Evolutionary conservation across 805 yeast species (phyloP), one percentile per base, ranked within the genome.

Genomic region (Kluyveromyces nonfermentans): DNA sequence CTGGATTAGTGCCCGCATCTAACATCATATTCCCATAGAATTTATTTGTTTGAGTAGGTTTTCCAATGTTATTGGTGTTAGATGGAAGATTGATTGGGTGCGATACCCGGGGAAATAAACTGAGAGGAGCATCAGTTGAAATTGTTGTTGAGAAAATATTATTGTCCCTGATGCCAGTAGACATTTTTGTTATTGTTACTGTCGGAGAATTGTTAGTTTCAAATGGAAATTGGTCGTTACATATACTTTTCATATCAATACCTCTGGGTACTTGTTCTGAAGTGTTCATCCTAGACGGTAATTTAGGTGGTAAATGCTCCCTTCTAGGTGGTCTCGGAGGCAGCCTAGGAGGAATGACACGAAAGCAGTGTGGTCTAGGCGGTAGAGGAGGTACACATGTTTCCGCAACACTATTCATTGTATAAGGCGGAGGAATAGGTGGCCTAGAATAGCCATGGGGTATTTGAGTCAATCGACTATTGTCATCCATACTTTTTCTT

Each of bases 1-100:
- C 73, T 0, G 90, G 85, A 45, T 75, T 68, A 2, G 77, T 74
- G 56, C 82, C 90, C 44, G 72, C 71, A 1, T 73, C 87, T 31
- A 85, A 69, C 9, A 85, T 61, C 60, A 85, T 63, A 62, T 85
- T 85, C 32, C 83, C 81, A 59, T 80, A 85, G 55, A 85, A 85
- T 56, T 85, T 84, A 60, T 85, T 85, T 7, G 95, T 85, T 47
- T 80, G 80, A 22, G 81, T 69, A 1, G 87, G 81, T 8, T 47
- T 48, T 33, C 48, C 39, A 31, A 47, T 49, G 31, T 55, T 56
- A 17, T 49, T 22, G 3, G 45, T 43, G 19, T 44, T 41, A 5
- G 39, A 33, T 5, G 54, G 49, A 12, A 46, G 31, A 6, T 21
- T 31, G 4, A 46, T 44, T 5, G 71, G 71, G 37, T 75, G 67